Percentiles rank a stretch among this genome's conserved stretches.
phyloP scores from a whole-genome alignment of 2,329 filamentous ascomycete genomes.

The Botrytis porri region DNA sequence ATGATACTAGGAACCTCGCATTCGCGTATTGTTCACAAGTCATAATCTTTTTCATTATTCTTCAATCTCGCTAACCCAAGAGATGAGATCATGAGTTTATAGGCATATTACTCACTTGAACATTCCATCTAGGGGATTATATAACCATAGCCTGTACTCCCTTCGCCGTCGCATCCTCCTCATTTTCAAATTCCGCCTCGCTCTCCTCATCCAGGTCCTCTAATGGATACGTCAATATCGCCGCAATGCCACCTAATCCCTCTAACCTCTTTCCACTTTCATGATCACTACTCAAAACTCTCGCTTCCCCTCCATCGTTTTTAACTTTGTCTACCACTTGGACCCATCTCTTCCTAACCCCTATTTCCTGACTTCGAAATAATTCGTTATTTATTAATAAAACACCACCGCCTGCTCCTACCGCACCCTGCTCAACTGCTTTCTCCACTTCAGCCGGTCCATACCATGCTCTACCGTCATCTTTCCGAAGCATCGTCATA shows the following conservation, averaged over 20 bases:
- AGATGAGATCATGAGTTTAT: background rate
- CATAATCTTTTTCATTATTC: background rate
- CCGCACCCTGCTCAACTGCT: slow-evolving; percentile 82
- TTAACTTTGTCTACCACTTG: slow-evolving; percentile 83
- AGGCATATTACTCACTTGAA: background rate
- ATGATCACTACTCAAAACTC: slow-evolving; percentile 88
- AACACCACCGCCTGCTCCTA: slow-evolving; percentile 80
- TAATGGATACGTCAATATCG: slow-evolving; percentile 86
- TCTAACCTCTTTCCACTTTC: slow-evolving; percentile 87
- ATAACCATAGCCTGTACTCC: slow-evolving; percentile 8
- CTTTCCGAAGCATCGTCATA: slow-evolving; percentile 70
- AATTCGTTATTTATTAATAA: slow-evolving; percentile 83
- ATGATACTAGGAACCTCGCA: background rate
- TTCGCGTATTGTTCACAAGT: background rate
- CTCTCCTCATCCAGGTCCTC: slow-evolving; percentile 73
- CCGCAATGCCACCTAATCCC: slow-evolving; percentile 81
- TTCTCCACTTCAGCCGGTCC: slow-evolving; percentile 77
- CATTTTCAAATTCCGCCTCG: slow-evolving; percentile 34
- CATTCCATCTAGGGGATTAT: background rate
- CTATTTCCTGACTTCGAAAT: slow-evolving; percentile 79
- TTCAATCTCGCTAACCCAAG: background rate
- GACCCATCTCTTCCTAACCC: slow-evolving; percentile 76
- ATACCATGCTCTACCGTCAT: slow-evolving; percentile 90
- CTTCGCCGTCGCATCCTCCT: background rate
- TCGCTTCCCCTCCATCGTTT: slow-evolving; percentile 79